Conservation (phyloP, 2,329 filamentous ascomycete species). For the Tothia fuscella region DNA sequence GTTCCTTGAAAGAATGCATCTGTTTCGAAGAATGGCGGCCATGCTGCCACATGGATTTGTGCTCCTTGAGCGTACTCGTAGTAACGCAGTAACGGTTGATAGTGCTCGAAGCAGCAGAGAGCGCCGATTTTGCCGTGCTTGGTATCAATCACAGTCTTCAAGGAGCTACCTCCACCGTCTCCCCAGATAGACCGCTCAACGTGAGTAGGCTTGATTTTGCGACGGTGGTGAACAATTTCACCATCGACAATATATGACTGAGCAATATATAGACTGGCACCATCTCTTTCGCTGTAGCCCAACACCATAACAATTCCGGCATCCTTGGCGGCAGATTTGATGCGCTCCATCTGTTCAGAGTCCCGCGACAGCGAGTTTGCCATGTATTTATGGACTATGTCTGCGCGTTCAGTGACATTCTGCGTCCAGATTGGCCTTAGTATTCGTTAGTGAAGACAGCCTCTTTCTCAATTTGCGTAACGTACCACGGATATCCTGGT, state of each 20-base stretch:
- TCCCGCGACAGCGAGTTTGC: conserved; percentile 31
- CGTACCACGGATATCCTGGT: conserved; percentile 16
- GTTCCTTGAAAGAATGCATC: too few species aligned
- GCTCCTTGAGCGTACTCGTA: conserved; percentile 17
- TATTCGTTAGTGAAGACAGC: neutral
- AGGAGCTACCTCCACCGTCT: conserved; percentile 15
- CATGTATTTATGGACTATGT: conserved; percentile 22
- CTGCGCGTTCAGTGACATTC: conserved; percentile 3
- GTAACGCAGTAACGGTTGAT: conserved; percentile 17
- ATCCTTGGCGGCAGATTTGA: conserved; percentile 30
- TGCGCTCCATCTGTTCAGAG: conserved; percentile 33
- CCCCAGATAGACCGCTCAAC: conserved; percentile 28
- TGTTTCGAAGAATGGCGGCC: conserved; percentile 18
- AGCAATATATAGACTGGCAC: conserved; percentile 35
- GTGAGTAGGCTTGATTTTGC: conserved; percentile 41
- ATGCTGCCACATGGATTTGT: conserved; percentile 19
- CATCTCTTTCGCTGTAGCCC: conserved; percentile 38
- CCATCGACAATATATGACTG: conserved; percentile 29
- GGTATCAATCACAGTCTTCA: conserved; percentile 13
- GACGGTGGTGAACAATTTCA: conserved; percentile 34
- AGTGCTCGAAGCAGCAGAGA: conserved; percentile 20
- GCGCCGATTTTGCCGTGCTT: conserved; percentile 16
- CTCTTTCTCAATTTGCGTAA: neutral
- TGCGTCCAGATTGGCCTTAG: conserved; percentile 10
- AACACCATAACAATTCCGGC: conserved; percentile 36